These are phyloP conservation scores for Fusarium buharicum DNA, from an alignment of 2,329 filamentous ascomycete species.

Conservation along the genomic window DNA sequence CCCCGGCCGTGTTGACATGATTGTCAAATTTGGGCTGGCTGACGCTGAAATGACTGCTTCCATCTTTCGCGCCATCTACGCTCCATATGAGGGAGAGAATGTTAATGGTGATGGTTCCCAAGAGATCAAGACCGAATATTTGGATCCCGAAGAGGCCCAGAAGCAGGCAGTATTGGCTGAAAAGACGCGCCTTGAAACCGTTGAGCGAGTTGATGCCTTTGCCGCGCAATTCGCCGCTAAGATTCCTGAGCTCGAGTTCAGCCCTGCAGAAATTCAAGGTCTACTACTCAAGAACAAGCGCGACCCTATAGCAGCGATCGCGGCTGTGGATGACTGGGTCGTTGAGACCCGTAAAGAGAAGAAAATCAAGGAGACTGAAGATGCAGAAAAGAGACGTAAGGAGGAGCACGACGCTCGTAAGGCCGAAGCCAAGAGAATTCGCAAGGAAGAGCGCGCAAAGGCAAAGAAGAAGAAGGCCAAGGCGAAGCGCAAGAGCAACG, in stretches of 20 bases:
- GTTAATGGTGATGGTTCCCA: conserved; percentile 5
- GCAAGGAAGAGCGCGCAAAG: conserved; percentile 43
- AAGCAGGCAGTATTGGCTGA: conserved; percentile 48
- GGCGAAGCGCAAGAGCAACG: conserved; percentile 37
- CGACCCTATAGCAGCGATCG: conserved; percentile 60
- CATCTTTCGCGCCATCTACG: conserved; percentile 69
- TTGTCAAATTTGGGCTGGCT: conserved; percentile 65
- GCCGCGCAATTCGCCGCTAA: conserved; percentile 60
- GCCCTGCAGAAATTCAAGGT: conserved; percentile 70
- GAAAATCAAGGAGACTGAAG: conserved; percentile 57
- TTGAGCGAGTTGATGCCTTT: conserved; percentile 57
- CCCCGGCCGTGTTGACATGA: conserved; percentile 70
- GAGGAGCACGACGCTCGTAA: conserved; percentile 48
- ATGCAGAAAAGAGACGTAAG: conserved; percentile 55
- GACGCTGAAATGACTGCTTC: conserved; percentile 62
- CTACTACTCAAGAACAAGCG: conserved; percentile 67
- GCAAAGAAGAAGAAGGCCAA: conserved; percentile 41
- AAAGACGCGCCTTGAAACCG: conserved; percentile 50
- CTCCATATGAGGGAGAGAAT: conserved; percentile 57
- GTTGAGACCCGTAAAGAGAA: conserved; percentile 60
- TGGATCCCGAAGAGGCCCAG: conserved; percentile 41
- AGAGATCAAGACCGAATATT: conserved; percentile 19
- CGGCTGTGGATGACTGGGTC: conserved; percentile 61
- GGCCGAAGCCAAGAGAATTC: conserved; percentile 46
- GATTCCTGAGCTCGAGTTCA: conserved; percentile 67